phyloP scores from a whole-genome alignment of 768 basidiomycete species.

The Russula emetica region DNA sequence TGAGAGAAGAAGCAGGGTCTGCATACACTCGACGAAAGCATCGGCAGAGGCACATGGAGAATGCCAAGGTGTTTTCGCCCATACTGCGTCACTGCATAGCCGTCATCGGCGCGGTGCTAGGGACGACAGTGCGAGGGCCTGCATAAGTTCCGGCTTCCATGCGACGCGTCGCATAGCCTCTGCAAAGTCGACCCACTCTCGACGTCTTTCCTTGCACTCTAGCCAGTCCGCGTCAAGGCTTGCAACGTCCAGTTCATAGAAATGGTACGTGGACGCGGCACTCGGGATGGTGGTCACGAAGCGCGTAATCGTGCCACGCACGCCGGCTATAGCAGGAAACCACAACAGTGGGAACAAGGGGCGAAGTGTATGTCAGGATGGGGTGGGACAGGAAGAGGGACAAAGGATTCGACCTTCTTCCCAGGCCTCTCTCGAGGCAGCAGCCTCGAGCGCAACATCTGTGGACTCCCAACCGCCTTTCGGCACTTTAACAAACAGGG shows the following conservation, averaged over 20 bases:
- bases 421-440: conserved; percentile 86
- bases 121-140: conserved; percentile 68
- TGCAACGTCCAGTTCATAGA: conserved; percentile 83
- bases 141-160: conserved; percentile 83
- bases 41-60: conserved; percentile 3
- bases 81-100: conserved; percentile 6
- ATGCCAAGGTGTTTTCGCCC: neutral
- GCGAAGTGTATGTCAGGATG: conserved; percentile 56
- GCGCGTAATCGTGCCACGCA: conserved; percentile 80
- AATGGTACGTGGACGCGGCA: conserved; percentile 79
- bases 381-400: conserved; percentile 68
- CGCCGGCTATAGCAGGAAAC: conserved; percentile 59
- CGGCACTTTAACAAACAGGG: conserved; percentile 38
- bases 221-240: conserved; percentile 76
- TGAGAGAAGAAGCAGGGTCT: neutral
- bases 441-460: conserved; percentile 78
- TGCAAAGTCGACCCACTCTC: conserved; percentile 87
- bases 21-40: conserved; percentile 8
- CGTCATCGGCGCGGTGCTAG: conserved; percentile 54
- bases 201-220: conserved; percentile 69
- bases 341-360: conserved; percentile 35
- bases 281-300: conserved; percentile 80
- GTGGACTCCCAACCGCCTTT: conserved; percentile 88
- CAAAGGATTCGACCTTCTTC: conserved; percentile 94
- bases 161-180: conserved; percentile 70